phyloP scores from a whole-genome alignment of 177 flowering plant species.

The Tripterygium wilfordii region DNA sequence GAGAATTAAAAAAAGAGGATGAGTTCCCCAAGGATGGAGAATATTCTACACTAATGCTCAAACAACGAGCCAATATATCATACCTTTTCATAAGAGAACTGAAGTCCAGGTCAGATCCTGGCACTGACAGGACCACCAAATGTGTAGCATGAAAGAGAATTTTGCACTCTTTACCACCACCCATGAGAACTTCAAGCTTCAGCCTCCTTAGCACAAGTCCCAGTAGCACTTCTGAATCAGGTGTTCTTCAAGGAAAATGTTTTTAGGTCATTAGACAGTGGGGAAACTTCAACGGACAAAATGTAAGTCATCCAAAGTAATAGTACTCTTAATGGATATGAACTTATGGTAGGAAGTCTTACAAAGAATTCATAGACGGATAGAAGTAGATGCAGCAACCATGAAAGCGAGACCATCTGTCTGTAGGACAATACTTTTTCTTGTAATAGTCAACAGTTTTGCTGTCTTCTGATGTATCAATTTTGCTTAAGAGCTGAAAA shows the following conservation, averaged over 20 bases:
- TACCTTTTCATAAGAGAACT: slow-evolving; percentile 48
- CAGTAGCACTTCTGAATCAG: slow-evolving; percentile 37
- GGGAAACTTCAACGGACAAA: background rate
- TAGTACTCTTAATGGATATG: background rate
- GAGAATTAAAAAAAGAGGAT: too few species aligned
- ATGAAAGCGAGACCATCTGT: slow-evolving; percentile 58
- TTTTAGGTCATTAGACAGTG: background rate
- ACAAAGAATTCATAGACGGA: slow-evolving; percentile 24
- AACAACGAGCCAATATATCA: background rate
- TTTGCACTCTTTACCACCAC: slow-evolving; percentile 64
- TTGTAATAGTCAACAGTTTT: slow-evolving; percentile 45
- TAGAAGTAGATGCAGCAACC: slow-evolving; percentile 67
- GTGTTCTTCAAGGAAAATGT: slow-evolving; percentile 25
- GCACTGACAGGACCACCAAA: slow-evolving; percentile 50
- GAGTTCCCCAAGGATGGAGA: too few species aligned
- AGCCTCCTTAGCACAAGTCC: slow-evolving; percentile 58
- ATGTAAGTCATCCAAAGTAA: background rate
- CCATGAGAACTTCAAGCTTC: slow-evolving; percentile 62
- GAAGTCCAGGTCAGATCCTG: slow-evolving; percentile 32
- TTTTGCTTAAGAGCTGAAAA: slow-evolving; percentile 54
- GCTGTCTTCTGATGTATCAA: slow-evolving; percentile 36
- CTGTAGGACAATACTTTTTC: slow-evolving; percentile 61
- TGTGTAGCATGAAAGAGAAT: slow-evolving; percentile 68
- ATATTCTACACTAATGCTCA: too few species aligned
- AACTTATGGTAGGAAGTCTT: slow-evolving; percentile 13